Evolutionary conservation across 805 yeast species (phyloP).

Genomic region (Sungouiozyma intestinalis): DNA sequence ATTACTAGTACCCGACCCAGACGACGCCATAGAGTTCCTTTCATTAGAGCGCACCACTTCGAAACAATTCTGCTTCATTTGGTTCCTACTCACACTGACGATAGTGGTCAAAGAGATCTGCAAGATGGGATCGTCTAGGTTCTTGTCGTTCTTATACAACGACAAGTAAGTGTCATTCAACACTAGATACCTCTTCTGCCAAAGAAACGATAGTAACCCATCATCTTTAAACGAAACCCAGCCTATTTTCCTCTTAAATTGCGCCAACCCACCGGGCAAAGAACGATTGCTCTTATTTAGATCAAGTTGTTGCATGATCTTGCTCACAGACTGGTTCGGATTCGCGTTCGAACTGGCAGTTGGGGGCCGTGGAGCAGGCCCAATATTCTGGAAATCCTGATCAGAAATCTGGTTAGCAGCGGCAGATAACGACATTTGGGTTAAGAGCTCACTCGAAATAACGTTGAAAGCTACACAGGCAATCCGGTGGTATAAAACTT

Average conservation of each 20-base stretch:
- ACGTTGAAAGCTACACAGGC: no score
- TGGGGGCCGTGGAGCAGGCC: slow-evolving; percentile 49
- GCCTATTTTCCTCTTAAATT: slow-evolving; percentile 35
- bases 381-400: slow-evolving; percentile 42
- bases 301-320: slow-evolving; percentile 27
- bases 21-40: slow-evolving; percentile 11
- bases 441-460: not conserved
- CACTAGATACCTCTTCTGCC: slow-evolving; percentile 84
- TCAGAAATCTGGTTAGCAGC: slow-evolving; percentile 36
- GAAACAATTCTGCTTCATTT: slow-evolving; percentile 67
- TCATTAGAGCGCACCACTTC: slow-evolving; percentile 53
- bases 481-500: no score
- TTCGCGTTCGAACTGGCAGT: slow-evolving; percentile 22
- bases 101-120: slow-evolving; percentile 50
- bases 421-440: slow-evolving; percentile 34
- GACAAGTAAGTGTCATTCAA: slow-evolving; percentile 65
- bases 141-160: slow-evolving; percentile 58
- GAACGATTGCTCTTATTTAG: slow-evolving; percentile 12
- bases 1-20: slow-evolving; percentile 7
- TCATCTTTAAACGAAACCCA: slow-evolving; percentile 93
- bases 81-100: slow-evolving; percentile 54
- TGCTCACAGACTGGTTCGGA: slow-evolving; percentile 28
- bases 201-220: slow-evolving; percentile 76
- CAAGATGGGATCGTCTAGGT: slow-evolving; percentile 35
- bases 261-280: slow-evolving; percentile 8